A percentile compares a stretch with the other conserved stretches of the same genome.
Conservation (phyloP, 495 filamentous ascomycete species). For the Annulohypoxylon nitens region DNA sequence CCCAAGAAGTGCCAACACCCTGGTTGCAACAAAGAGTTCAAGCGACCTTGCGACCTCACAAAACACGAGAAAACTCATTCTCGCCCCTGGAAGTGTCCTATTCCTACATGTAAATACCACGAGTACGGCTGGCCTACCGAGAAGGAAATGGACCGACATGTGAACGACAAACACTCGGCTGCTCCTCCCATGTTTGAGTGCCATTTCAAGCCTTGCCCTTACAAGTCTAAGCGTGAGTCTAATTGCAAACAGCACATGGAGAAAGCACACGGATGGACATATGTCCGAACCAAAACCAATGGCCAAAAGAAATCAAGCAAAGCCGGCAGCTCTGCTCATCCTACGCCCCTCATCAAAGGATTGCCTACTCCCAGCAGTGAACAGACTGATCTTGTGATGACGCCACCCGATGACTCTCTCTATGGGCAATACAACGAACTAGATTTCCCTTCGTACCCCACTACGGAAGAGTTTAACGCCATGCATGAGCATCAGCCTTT, state of each 20-base stretch:
- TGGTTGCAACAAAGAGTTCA: slow-evolving; percentile 89
- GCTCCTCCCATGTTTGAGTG: slow-evolving; percentile 83
- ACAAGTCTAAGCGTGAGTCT: slow-evolving; percentile 94
- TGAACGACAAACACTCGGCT: slow-evolving; percentile 93
- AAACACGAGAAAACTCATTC: slow-evolving; percentile 99
- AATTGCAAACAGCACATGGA: slow-evolving; percentile 99
- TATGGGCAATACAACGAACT: slow-evolving; percentile 49
- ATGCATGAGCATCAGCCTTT: slow-evolving; percentile 49
- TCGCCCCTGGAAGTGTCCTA: slow-evolving; percentile 92
- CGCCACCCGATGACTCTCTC: slow-evolving; percentile 59
- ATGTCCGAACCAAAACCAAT: slow-evolving; percentile 92
- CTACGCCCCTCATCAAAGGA: slow-evolving; percentile 68
- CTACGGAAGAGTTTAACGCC: slow-evolving; percentile 53
- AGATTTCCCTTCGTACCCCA: slow-evolving; percentile 59
- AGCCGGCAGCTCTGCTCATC: slow-evolving; percentile 59
- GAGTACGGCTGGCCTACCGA: slow-evolving; percentile 94
- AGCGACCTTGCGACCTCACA: slow-evolving; percentile 88
- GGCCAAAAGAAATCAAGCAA: slow-evolving; percentile 70
- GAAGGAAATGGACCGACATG: slow-evolving; percentile 95
- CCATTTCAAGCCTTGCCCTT: slow-evolving; percentile 85
- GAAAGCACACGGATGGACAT: slow-evolving; percentile 91
- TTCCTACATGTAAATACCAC: slow-evolving; percentile 84
- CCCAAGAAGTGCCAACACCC: slow-evolving; percentile 75
- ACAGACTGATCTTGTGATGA: slow-evolving; percentile 57
- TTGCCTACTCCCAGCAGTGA: slow-evolving; percentile 64